Evolutionary conservation across 2,329 filamentous ascomycete species (phyloP).

Genomic region (Colletotrichum eremochloae): DNA sequence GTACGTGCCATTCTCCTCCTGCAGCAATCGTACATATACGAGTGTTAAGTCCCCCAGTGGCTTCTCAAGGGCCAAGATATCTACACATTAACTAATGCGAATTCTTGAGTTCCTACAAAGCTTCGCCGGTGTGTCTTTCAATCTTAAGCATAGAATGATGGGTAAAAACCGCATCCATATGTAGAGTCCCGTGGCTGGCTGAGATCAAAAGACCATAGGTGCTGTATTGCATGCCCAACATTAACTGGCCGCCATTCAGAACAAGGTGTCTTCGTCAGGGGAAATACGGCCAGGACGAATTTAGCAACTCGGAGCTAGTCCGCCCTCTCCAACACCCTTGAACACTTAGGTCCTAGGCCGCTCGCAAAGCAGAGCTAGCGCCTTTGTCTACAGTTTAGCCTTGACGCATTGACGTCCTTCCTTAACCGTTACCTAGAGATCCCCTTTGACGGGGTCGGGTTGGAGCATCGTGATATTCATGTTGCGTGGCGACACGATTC

Average conservation of each 20-base stretch:
- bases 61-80: no score
- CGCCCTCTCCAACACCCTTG: not conserved
- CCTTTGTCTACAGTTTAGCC: not conserved
- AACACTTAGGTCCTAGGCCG: not conserved
- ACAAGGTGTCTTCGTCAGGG: not conserved
- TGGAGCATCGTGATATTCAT: not conserved
- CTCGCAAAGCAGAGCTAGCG: not conserved
- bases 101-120: no score
- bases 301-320: slow-evolving; percentile 7
- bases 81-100: not conserved
- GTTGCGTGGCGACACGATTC: not conserved
- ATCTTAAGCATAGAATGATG: not conserved
- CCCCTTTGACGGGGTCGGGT: not conserved
- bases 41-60: no score
- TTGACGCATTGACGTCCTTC: slow-evolving; percentile 2
- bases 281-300: not conserved
- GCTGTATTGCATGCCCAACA: not conserved
- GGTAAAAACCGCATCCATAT: not conserved
- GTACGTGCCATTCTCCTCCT: slow-evolving; percentile 5
- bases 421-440: not conserved
- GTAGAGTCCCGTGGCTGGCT: not conserved
- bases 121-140: not conserved
- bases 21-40: not conserved
- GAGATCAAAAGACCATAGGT: not conserved
- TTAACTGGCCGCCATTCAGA: not conserved